Evolutionary conservation across 371 early-diverging fungal species (phyloP), one percentile per base, ranked within the genome.

Genomic region (Mucor racemosus): DNA sequence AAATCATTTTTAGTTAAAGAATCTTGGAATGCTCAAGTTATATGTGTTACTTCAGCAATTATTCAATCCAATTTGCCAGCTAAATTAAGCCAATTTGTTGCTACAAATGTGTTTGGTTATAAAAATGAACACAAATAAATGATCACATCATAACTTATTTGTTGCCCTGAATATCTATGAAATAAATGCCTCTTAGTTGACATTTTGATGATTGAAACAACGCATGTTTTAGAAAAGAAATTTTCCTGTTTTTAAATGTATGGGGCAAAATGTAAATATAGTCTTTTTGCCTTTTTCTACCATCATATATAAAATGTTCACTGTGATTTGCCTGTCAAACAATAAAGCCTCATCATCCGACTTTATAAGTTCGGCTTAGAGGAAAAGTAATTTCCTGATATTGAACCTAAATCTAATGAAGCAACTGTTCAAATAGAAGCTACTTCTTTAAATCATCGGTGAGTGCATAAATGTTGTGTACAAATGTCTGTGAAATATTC

Each of bases 11-110:
- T 61, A 81, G 81, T 81, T 33, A 81, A 81, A 65, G 67, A 71
- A 36, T 64, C 69, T 15, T 81, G 81, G 81, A 81, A 81, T 62
- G 70, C 60, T 2, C 81, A 81, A 46, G 63, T 81, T 7, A 59
- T 69, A 14, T 39, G 64, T n/a, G 66, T 65, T 41, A 75, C 81
- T 19, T 72, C 68, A 9, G 19, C 69, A 15, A 58, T 81, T 31
- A 76, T 78, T 50, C 72, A 73, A 33, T 71, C 76, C 7, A 67
- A 81, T 67, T 40, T 76, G 46, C 67, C 75, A 33, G 53, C 48
- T 5, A 66, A 61, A 54, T 62, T 68, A 8, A 68, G 66, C 6
- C 46, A 67, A 14, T 60, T 75, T 31, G 67, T 76, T 56, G 60
- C 67, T 44, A 73, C 66, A 60, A 76, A 78, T 38, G 68, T 79